These are phyloP conservation scores for Amanita muscaria DNA, from an alignment of 768 basidiomycete species.

Conservation along the genomic window DNA sequence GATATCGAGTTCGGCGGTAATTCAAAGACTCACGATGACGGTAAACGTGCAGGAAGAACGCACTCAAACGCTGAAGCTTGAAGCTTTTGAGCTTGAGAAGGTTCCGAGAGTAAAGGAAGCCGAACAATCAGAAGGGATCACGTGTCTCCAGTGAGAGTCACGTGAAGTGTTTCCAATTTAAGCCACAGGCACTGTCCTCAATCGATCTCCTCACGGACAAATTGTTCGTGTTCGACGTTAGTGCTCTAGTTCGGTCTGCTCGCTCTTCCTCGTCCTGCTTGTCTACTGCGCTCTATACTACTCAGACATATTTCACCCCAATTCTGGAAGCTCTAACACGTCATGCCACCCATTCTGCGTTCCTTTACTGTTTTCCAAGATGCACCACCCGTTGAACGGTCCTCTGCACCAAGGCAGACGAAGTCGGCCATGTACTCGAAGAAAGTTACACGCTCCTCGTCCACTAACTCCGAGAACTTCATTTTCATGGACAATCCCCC, in stretches of 20 bases:
- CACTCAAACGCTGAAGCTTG: too few relatives aligned
- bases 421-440: constrained; percentile 18
- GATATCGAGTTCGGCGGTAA: too few relatives aligned
- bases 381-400: constrained; percentile 28
- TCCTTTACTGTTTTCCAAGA: constrained; percentile 62
- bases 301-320: not conserved
- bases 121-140: not conserved
- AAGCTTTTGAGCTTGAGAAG: not conserved
- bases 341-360: constrained; percentile 7
- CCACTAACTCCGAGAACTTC: constrained; percentile 16
- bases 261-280: not conserved
- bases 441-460: constrained; percentile 21
- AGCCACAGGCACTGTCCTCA: constrained; percentile 1
- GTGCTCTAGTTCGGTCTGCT: not conserved
- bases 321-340: not conserved
- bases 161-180: constrained; percentile 6
- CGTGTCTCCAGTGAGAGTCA: too few relatives aligned
- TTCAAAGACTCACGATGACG: too few relatives aligned
- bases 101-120: not conserved
- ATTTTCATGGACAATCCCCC: constrained; percentile 19
- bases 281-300: not conserved
- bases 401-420: constrained; percentile 22
- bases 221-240: not conserved
- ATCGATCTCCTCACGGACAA: constrained; percentile 3
- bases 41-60: too few relatives aligned